phyloP scores from a whole-genome alignment of 108 stramenopile species.

The Seminavis robusta region DNA sequence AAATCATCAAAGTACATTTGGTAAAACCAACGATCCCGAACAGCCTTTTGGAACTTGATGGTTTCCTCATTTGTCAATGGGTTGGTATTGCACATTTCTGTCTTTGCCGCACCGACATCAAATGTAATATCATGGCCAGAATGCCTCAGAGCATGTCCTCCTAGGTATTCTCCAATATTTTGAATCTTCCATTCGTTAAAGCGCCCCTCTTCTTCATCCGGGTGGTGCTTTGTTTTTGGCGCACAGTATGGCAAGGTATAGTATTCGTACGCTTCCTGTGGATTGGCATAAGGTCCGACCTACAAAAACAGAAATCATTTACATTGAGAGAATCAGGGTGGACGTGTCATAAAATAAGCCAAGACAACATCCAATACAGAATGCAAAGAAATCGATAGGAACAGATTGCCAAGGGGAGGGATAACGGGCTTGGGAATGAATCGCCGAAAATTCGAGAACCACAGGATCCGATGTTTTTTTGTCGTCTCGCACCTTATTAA shows the following conservation, averaged over 20 bases:
- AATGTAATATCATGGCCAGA: constrained; percentile 82
- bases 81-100: constrained; percentile 75
- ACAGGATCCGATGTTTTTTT: too few species aligned
- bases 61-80: constrained; percentile 50
- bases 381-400: too few species aligned
- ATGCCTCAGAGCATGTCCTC: constrained; percentile 78
- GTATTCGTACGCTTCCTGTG: constrained; percentile 98
- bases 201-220: constrained; percentile 59
- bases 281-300: constrained; percentile 98
- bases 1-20: constrained; percentile 97
- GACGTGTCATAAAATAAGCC: too few species aligned
- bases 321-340: too few species aligned
- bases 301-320: neutral
- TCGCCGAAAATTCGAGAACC: too few species aligned
- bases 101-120: constrained; percentile 39
- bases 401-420: too few species aligned
- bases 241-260: constrained; percentile 96
- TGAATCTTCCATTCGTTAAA: constrained; percentile 84
- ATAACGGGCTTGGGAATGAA: too few species aligned
- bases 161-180: constrained; percentile 69
- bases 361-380: too few species aligned
- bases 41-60: constrained; percentile 59
- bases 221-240: constrained; percentile 86
- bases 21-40: constrained; percentile 93
- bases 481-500: constrained; percentile 87